phyloP scores from a whole-genome alignment of 2,329 filamentous ascomycete species.

The Colletotrichum gigasporum region DNA sequence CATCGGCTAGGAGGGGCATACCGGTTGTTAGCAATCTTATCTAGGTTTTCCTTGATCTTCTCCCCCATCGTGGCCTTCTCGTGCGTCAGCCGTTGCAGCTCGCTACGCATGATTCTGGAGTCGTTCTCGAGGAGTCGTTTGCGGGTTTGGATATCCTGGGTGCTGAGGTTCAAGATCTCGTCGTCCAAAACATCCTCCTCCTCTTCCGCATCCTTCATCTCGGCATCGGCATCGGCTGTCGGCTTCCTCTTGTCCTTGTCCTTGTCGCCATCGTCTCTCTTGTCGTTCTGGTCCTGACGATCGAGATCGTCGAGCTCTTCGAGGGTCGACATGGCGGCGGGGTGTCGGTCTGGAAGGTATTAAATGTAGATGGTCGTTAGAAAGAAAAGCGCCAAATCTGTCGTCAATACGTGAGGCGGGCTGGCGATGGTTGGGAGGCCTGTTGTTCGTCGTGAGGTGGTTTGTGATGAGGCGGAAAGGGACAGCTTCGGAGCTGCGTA shows the following conservation, averaged over 20 bases:
- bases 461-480: conserved; percentile 27
- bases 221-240: conserved; percentile 73
- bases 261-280: conserved; percentile 49
- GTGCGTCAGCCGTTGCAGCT: conserved; percentile 91
- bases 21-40: conserved; percentile 99
- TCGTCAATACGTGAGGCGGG: neutral
- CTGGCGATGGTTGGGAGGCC: conserved; percentile 2
- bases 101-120: conserved; percentile 97
- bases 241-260: conserved; percentile 50
- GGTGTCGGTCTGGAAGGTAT: conserved; percentile 4
- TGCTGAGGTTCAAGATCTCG: conserved; percentile 92
- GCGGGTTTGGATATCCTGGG: conserved; percentile 92
- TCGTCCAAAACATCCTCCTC: conserved; percentile 87
- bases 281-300: conserved; percentile 80
- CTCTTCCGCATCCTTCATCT: conserved; percentile 86
- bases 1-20: conserved; percentile 50
- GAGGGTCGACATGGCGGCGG: conserved; percentile 80
- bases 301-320: conserved; percentile 93
- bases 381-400: neutral
- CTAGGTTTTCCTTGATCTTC: conserved; percentile 98
- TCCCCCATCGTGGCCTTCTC: conserved; percentile 97
- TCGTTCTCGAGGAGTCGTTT: conserved; percentile 96
- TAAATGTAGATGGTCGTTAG: neutral
- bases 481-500: conserved; percentile 33
- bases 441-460: conserved; percentile 16